Evolutionary conservation across 768 basidiomycete genomes (phyloP).

Genomic region (Pleurotus cornucopiae): DNA sequence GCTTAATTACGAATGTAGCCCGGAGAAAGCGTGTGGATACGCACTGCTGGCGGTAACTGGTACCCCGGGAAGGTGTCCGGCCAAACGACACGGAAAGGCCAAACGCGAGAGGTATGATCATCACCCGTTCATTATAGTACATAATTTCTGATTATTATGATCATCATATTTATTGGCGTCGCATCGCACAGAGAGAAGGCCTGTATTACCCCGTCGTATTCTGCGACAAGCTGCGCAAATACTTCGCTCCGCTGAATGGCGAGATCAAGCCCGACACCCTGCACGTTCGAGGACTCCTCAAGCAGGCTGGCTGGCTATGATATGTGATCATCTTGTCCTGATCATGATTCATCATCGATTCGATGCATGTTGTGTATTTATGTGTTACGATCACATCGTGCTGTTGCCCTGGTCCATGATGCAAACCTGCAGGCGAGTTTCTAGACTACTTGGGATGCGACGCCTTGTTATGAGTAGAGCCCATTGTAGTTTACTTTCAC

Average conservation of each 20-base stretch:
- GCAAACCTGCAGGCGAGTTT: no score
- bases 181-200: conserved; percentile 30
- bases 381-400: no score
- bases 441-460: no score
- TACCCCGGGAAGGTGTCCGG: conserved; percentile 43
- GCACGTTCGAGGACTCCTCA: conserved; percentile 42
- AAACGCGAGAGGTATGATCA: conserved; percentile 37
- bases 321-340: conserved; percentile 2
- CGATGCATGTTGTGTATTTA: no score
- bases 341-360: no score
- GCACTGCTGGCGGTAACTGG: conserved; percentile 48
- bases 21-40: conserved; percentile 50
- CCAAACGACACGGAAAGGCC: conserved; percentile 37
- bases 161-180: no score
- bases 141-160: not conserved
- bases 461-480: no score
- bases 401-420: no score
- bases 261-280: conserved; percentile 59
- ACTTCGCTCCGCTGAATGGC: conserved; percentile 60
- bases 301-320: conserved; percentile 43
- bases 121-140: conserved; percentile 12
- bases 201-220: conserved; percentile 54
- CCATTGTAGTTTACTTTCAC: no score
- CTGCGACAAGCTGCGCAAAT: conserved; percentile 46
- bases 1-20: conserved; percentile 24